Evolutionary conservation across 2,329 filamentous ascomycete species (phyloP), one percentile per base, ranked within the genome.

Genomic region (Xylaria sp.): DNA sequence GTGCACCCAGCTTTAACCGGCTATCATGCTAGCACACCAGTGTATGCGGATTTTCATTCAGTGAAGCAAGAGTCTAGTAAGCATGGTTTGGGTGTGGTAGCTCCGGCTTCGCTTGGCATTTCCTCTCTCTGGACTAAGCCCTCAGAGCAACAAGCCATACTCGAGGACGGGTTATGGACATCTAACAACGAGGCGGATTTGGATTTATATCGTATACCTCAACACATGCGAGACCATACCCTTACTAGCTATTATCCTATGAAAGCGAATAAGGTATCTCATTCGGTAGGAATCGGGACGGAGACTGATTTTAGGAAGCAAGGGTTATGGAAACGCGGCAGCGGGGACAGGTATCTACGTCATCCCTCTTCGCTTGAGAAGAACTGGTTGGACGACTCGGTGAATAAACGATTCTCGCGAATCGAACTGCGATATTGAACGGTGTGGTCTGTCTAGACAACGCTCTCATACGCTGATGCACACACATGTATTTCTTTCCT

Each of bases 361-460:
- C 69, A 69, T 13, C 55, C 66, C 34, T 71, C 66, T 34, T 56
- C 20, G 31, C 44, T 52, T 20, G 52, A 71, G 37, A 75, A 72
- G 48, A 72, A 77, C 51, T 77, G 76, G 76, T 44, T 77, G 15
- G 73, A 76, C 5, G 73, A 73, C 55, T 72, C 69, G 25, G 73
- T 69, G 63, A 75, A 75, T 46, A 73, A 73, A 65, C 72, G 73
- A n/a, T 75, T 76, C 62, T 61, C 71, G 20, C 73, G 74, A 51
- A 66, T 77, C 56, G 73, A 76, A 55, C 56, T 77, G 8, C 70
- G 75, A 41, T 78, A 76, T 37, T 76, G 70, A 67, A n/a, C 46
- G 15, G 20, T n/a, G 15, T 46, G 20, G 13, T 51, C 7, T 18
- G 2, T 51, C 20, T 9, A 41, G 23, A 34, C 12, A 1, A 12